A percentile compares a stretch with the other conserved stretches of the same genome.
These are phyloP conservation scores for Spergularia bocconei DNA, from an alignment of 148 eudicot genomes.

Conservation along the genomic window DNA sequence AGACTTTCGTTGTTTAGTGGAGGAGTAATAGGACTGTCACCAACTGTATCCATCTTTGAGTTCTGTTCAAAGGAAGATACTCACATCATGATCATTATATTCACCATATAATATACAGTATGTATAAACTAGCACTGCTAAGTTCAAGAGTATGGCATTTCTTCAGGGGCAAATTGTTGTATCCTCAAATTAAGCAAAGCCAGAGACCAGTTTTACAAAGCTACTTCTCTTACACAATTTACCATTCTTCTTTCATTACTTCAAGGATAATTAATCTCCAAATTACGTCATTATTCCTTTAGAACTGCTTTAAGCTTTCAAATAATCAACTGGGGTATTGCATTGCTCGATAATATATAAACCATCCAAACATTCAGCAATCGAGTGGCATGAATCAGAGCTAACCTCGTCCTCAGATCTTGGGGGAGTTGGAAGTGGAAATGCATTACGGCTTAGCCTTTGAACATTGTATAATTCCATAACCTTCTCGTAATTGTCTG, in stretches of 20 bases:
- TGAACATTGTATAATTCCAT: conserved; percentile 96
- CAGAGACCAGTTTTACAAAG: not conserved
- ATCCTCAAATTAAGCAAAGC: not conserved
- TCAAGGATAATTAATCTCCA: no score
- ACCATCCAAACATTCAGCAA: not conserved
- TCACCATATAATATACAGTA: no score
- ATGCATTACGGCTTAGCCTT: conserved; percentile 78
- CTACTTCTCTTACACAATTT: no score
- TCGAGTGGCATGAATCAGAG: not conserved
- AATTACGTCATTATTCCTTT: not conserved
- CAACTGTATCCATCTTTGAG: conserved; percentile 59
- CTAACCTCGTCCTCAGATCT: conserved; percentile 79
- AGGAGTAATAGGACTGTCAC: conserved; percentile 79
- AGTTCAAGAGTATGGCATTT: not conserved
- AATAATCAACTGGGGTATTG: not conserved
- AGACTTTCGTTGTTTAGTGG: conserved; percentile 68
- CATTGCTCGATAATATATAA: not conserved
- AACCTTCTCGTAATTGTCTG: conserved; percentile 85
- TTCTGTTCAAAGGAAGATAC: conserved; percentile 34
- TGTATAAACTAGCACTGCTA: no score
- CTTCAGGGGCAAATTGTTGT: not conserved
- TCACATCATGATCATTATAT: not conserved
- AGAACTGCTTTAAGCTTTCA: not conserved
- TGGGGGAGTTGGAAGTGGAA: conserved; percentile 72
- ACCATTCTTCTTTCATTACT: no score